phyloP scores from a whole-genome alignment of 805 yeast genomes.

The Metschnikowia reukaufii region DNA sequence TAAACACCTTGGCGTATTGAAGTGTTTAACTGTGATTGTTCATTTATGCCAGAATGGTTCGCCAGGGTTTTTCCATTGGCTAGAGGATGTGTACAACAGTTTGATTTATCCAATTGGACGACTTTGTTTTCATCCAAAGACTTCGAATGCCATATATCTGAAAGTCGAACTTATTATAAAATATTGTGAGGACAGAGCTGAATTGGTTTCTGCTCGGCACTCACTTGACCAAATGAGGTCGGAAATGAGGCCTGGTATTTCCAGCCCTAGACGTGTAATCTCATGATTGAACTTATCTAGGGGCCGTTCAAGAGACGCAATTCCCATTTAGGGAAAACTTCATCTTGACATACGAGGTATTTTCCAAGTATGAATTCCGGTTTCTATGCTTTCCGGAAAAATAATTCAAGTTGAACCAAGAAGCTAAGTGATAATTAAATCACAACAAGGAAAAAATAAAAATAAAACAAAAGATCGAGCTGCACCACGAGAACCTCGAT shows the following conservation, averaged over 20 bases:
- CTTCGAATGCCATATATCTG: conserved; percentile 30
- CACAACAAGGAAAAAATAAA: too few species aligned
- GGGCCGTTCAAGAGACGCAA: too few species aligned
- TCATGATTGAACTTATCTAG: too few species aligned
- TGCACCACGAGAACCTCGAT: too few species aligned
- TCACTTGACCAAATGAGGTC: conserved; percentile 11
- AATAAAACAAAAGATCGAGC: too few species aligned
- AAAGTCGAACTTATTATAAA: conserved; percentile 36
- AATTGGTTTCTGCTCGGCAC: conserved; percentile 24
- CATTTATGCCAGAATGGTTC: conserved; percentile 58
- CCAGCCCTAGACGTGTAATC: background rate
- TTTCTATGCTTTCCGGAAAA: too few species aligned
- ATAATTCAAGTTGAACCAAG: too few species aligned
- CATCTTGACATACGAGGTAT: too few species aligned
- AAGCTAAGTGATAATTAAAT: too few species aligned
- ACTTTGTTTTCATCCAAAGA: conserved; percentile 12
- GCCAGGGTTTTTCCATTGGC: conserved; percentile 48
- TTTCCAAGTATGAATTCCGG: too few species aligned
- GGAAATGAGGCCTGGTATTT: conserved; percentile 9
- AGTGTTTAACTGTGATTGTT: conserved; percentile 52
- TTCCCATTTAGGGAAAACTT: too few species aligned
- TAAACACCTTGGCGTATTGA: conserved; percentile 30
- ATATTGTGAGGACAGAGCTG: conserved; percentile 30
- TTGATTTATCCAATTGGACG: conserved; percentile 22
- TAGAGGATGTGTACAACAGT: conserved; percentile 16